Evolutionary conservation across 2,329 filamentous ascomycete genomes (phyloP), one percentile per base, ranked within the genome.

Genomic region (Ophiostoma pallidulum): DNA sequence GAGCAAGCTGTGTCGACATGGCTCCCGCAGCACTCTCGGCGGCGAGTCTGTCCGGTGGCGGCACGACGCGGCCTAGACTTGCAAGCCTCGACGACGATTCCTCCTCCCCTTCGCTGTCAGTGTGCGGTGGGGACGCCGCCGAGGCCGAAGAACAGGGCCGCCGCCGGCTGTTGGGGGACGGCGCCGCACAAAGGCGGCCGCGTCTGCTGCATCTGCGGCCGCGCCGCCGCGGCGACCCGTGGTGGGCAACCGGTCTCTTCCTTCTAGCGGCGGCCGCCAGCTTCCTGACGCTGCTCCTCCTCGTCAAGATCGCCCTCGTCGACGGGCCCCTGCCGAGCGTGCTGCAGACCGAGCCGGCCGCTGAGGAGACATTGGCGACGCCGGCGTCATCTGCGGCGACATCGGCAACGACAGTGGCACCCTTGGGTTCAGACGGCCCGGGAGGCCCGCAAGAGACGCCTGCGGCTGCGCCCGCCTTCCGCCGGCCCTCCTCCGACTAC

Each of bases 391-490:
- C 33, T 6, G 20, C 26, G 28, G 6, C 14, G 2, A 5, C 20
- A 4, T 7, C 24, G 14, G 24, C 20, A 14, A 19, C 33, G 9
- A 26, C 45, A 19, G n/a, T n/a, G n/a, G n/a, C n/a, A n/a, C n/a
- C n/a, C n/a, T n/a, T n/a, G n/a, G n/a, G n/a, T n/a, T n/a, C 32
- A 24, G 6, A 37, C 16, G 16, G 37, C 16, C 32, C 26, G 20
- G 12, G 32, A 8, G 33, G 29, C n/a, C n/a, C n/a, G n/a, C n/a
- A n/a, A n/a, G n/a, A n/a, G n/a, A n/a, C n/a, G n/a, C n/a, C n/a
- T n/a, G n/a, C n/a, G 33, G n/a, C 2, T 80, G 77, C 80, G 4
- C 71, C 74, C 49, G 71, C 67, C 0, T 60, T 59, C 45, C 52
- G 57, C 3, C 50, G 58, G 1, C 50, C 54, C 4, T 54, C 64